A percentile compares a stretch with the other conserved stretches of the same genome.
Evolutionary conservation across 2,329 filamentous ascomycete species (phyloP).

Genomic region (Catunica adiposa): DNA sequence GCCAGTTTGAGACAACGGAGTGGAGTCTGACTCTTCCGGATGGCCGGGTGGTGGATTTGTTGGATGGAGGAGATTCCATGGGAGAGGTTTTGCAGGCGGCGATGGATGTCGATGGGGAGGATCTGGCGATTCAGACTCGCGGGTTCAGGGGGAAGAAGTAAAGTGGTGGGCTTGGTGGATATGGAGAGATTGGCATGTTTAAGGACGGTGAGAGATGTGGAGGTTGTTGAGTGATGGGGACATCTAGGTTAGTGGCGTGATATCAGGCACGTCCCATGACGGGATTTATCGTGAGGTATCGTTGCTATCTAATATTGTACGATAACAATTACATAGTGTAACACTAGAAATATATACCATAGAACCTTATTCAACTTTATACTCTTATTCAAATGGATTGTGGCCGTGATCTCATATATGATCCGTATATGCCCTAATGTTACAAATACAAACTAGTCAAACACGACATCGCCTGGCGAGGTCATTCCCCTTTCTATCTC

Average conservation of each 20-base stretch:
- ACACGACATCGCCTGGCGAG: not conserved
- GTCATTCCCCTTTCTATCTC: not conserved
- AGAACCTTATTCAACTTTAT: slow-evolving; percentile 1
- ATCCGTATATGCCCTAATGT: slow-evolving; percentile 7
- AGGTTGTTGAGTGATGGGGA: not conserved
- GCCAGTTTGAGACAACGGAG: slow-evolving; percentile 68
- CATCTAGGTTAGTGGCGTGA: not conserved
- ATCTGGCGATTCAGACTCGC: slow-evolving; percentile 26
- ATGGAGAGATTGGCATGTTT: not conserved
- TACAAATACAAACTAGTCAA: slow-evolving; percentile 11
- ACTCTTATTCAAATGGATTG: not conserved
- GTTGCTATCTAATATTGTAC: not conserved
- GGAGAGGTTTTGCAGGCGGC: slow-evolving; percentile 29
- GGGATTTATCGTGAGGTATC: slow-evolving; percentile 6
- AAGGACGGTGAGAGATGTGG: not conserved
- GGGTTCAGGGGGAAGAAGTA: slow-evolving; percentile 34
- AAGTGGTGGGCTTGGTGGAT: not conserved
- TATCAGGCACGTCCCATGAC: too few relatives aligned
- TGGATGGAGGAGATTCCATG: slow-evolving; percentile 59
- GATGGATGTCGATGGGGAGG: slow-evolving; percentile 23
- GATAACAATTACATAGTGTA: slow-evolving; percentile 5
- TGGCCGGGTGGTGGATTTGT: slow-evolving; percentile 48
- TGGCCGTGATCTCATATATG: not conserved
- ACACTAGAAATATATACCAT: slow-evolving; percentile 5
- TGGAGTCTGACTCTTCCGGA: slow-evolving; percentile 67